Evolutionary conservation across 352 stramenopile genomes (phyloP).

Genomic region (Globisporangium rhizosaccharum): DNA sequence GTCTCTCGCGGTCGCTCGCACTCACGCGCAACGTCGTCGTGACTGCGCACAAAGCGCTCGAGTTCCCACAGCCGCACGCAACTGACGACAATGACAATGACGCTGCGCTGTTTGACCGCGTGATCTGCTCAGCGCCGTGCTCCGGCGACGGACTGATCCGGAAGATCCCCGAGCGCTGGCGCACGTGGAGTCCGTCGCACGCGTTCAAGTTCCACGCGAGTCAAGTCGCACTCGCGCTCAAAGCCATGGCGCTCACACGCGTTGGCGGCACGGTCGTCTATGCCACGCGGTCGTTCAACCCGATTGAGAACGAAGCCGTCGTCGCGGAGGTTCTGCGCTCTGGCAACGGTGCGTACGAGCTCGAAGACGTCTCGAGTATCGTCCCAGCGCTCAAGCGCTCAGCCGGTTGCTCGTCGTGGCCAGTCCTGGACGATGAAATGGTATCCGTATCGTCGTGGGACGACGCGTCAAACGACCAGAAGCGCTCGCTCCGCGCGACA

Average conservation of each 20-base stretch:
- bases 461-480: conserved; percentile 39
- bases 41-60: conserved; percentile 65
- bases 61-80: conserved; percentile 46
- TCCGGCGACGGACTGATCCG: conserved; percentile 76
- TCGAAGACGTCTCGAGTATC: conserved; percentile 42
- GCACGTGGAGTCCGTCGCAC: conserved; percentile 55
- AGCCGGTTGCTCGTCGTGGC: conserved; percentile 41
- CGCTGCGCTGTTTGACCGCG: conserved; percentile 55
- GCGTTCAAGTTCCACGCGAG: conserved; percentile 47
- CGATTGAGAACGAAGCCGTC: conserved; percentile 81
- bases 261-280: conserved; percentile 61
- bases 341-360: conserved; percentile 48
- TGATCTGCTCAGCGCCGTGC: conserved; percentile 73
- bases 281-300: conserved; percentile 75
- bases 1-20: conserved; percentile 49
- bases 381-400: conserved; percentile 35
- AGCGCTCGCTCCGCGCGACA: conserved; percentile 51
- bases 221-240: conserved; percentile 79
- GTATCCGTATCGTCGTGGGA: conserved; percentile 45
- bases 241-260: conserved; percentile 42
- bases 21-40: conserved; percentile 46
- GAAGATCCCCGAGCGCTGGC: conserved; percentile 77
- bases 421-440: conserved; percentile 49
- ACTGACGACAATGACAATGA: conserved; percentile 8
- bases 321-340: conserved; percentile 65